Base-by-base conservation (phyloP, 805 yeast genomes). In the Ogataea nakhonphanomensis region DNA sequence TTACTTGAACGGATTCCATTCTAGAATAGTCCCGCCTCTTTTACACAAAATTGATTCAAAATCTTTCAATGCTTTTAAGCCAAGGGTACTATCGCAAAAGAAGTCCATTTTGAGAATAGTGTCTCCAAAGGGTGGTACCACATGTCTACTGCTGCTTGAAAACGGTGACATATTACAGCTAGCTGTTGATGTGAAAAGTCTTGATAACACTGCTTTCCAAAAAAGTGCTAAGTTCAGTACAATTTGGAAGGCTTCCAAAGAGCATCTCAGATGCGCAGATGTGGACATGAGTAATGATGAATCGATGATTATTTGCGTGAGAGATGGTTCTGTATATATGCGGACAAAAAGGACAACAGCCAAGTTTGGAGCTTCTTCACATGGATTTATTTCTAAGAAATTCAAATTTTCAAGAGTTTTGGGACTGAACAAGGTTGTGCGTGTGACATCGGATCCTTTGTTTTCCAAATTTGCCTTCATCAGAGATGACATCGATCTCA, bases 261-360 rank as follows among this genome's bases (percentile, higher is more conserved):
- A 61, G 8, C 80, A 76, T 49, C 63, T 77, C 70, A 68, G 65
- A 40, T 87, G 78, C 34, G 66, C 64, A 4, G 95, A 87, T 61
- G 73, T 84, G 24, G 91, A 81, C 52, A 70, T 81, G 31, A 74
- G 84, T 2, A 66, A 62, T 12, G 84, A 81, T 52, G 95, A 95
- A 0, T 78, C 85, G 0, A 58, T 86, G 2, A 65, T 89, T 1
- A 57, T 90, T 1, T 75, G 84, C 46, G 82, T 93, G 0, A 59
- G 67, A 14, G 78, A 79, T 35, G 96, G 96, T 0, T 73, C 81
- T 15, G 85, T 76, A 0, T 87, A 74, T 49, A 65, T 67, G 46
- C 59, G 69, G 44, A 47, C 67, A 20, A 71, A 61, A 45, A 50
- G 70, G 43, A 43, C 54, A 33, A 39, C 64, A 39, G 55, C 65